phyloP scores from a whole-genome alignment of 2,329 filamentous ascomycete genomes.

The Phaeosphaeriaceae sp. region DNA sequence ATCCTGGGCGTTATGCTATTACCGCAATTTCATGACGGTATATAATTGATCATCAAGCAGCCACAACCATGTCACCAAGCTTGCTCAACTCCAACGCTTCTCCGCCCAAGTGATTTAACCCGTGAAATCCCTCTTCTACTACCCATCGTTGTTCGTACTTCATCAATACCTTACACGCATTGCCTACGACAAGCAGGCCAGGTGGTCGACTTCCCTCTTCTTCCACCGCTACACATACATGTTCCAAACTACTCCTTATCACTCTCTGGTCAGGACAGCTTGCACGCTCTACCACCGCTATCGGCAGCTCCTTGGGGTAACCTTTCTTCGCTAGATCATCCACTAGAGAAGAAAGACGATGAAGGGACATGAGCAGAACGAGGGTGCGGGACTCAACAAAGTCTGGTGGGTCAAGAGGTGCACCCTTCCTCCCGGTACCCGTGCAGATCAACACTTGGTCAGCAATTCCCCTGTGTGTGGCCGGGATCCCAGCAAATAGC shows the following conservation, averaged over 20 bases:
- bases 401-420: conserved; percentile 78
- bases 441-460: conserved; percentile 97
- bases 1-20: too few species aligned
- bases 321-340: conserved; percentile 62
- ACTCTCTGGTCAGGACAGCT: conserved; percentile 94
- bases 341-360: conserved; percentile 78
- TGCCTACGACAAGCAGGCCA: conserved; percentile 83
- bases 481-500: conserved; percentile 84
- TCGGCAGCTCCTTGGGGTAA: conserved; percentile 82
- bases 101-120: conserved; percentile 61
- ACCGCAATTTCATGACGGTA: too few species aligned
- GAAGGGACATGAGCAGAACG: conserved; percentile 94
- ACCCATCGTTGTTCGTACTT: conserved; percentile 71
- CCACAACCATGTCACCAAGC: conserved; percentile 17
- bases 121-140: conserved; percentile 86
- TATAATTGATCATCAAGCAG: neutral
- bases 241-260: conserved; percentile 81
- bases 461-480: conserved; percentile 86
- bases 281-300: conserved; percentile 90
- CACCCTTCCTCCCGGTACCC: conserved; percentile 90
- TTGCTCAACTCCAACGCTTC: conserved; percentile 31
- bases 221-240: conserved; percentile 83
- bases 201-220: conserved; percentile 88
- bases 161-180: conserved; percentile 79
- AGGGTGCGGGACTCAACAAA: conserved; percentile 80